Evolutionary conservation across 768 basidiomycete genomes (phyloP).

Genomic region (Cyclocybe aegerita): DNA sequence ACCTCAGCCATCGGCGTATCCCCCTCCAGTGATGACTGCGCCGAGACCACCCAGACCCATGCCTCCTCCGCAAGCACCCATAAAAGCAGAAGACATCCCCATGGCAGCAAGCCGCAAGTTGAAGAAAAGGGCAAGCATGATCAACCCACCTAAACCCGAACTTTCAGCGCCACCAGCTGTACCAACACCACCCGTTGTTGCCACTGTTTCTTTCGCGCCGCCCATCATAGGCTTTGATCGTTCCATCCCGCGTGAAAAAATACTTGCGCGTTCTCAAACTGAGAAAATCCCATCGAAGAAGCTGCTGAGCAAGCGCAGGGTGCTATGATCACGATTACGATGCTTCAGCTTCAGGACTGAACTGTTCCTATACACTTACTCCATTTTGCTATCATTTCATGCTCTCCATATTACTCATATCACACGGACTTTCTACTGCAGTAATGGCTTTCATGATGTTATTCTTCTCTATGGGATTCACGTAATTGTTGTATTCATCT

Average conservation of each 20-base stretch:
- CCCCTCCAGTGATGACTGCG: background rate
- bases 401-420: constrained; percentile 3
- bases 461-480: constrained; percentile 1
- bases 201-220: constrained; percentile 28
- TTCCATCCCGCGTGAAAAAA: constrained; percentile 9
- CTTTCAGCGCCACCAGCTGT: constrained; percentile 7
- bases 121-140: constrained; percentile 26
- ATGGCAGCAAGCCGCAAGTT: constrained; percentile 23
- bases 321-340: background rate
- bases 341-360: constrained; percentile 1
- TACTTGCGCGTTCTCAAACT: constrained; percentile 14
- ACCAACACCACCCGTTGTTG: constrained; percentile 20
- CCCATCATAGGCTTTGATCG: constrained; percentile 24
- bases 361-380: constrained; percentile 1
- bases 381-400: constrained; percentile 5
- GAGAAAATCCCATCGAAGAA: constrained; percentile 27
- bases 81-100: constrained; percentile 19
- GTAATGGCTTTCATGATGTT: constrained; percentile 4
- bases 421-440: constrained; percentile 1
- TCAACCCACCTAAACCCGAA: constrained; percentile 7
- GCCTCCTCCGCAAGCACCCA: constrained; percentile 9
- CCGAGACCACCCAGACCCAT: constrained; percentile 1
- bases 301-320: constrained; percentile 44
- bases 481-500: constrained; percentile 4
- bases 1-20: constrained; percentile 1